Base-by-base conservation (phyloP, 345 rosid species). In the Citrus hindsii region DNA sequence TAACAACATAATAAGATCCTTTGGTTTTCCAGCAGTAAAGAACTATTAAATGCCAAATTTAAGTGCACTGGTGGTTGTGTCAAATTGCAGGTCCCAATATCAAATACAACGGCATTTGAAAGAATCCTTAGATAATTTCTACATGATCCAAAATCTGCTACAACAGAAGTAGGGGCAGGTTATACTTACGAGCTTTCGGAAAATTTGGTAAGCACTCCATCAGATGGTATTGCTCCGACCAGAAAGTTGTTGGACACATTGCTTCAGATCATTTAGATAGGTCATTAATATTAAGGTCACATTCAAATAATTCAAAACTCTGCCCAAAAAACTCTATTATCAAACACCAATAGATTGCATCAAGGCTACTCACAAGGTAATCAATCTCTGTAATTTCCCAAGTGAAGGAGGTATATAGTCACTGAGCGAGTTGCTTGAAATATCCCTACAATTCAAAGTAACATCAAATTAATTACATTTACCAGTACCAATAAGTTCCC, bases 231-330 rank as follows among this genome's bases (percentile, higher is more conserved):
- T 72, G 88, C 80, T 58, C 99, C 99, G 46, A 24, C 83, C 75
- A 96, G 91, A 82, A 96, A 94, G 87, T 96, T 96, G 86, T 92
- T 89, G 19, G 99, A 91, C 73, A 94, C 91, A 38, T 96, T 93
- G 83, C 99, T 96, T 89, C 81, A 84, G 64, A 77, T 76, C 46
- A 76, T 80, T 77, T 69, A 85, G 76, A 28, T 88, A 74, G 76
- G 77, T 79, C 66, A 58, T 61, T 42, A 85, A 64, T 76, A 60
- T 73, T 74, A 70, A 79, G 69, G 46, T 64, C 32, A 37, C 61
- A 28, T 51, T 74, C 70, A 67, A 58, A 40, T 21, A 69, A 42
- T 42, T 60, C 67, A 22, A 69, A 73, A 32, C 35, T 48, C 3
- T 32, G 73, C 12, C 59, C 30, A 53, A 55, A 38, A 61, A 75